A percentile compares a stretch with the other conserved stretches of the same genome.
Conservation (phyloP, 192 early-diverging fungal genomes). For the Entomortierella chlamydospora region DNA sequence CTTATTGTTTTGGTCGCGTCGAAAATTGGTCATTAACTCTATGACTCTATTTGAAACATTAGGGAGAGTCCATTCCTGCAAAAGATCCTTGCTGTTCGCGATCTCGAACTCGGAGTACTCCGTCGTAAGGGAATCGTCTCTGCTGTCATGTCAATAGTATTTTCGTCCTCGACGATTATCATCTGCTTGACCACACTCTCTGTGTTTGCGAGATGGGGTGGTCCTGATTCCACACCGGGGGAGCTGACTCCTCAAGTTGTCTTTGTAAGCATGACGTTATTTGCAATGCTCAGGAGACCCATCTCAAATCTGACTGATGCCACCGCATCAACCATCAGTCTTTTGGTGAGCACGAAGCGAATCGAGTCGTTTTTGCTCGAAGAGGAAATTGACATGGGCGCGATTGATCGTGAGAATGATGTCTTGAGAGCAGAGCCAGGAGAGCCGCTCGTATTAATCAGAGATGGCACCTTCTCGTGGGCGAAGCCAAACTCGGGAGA, state of each 20-base stretch:
- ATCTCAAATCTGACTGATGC: conserved; percentile 65
- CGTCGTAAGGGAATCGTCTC: neutral
- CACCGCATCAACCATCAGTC: conserved; percentile 60
- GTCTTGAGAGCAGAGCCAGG: neutral
- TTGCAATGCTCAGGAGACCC: conserved; percentile 68
- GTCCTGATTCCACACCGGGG: conserved; percentile 21
- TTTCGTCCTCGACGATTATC: conserved; percentile 13
- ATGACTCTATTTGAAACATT: neutral
- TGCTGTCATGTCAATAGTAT: conserved; percentile 22
- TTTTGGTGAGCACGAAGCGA: conserved; percentile 61
- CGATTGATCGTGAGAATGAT: conserved; percentile 8
- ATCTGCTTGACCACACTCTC: conserved; percentile 19
- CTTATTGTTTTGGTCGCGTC: no score
- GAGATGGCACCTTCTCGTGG: conserved; percentile 17
- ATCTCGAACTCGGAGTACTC: conserved; percentile 4
- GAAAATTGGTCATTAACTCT: neutral
- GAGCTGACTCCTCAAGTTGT: conserved; percentile 55
- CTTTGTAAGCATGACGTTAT: conserved; percentile 73
- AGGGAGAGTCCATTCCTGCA: conserved; percentile 28
- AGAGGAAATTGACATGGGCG: conserved; percentile 25
- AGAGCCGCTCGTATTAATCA: conserved; percentile 6
- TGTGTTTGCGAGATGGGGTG: conserved; percentile 28
- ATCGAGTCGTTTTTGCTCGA: conserved; percentile 24
- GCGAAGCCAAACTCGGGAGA: neutral
- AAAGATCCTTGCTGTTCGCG: conserved; percentile 13